Evolutionary conservation across 331 rosid species (phyloP).

Genomic region (Rosa hybrid): DNA sequence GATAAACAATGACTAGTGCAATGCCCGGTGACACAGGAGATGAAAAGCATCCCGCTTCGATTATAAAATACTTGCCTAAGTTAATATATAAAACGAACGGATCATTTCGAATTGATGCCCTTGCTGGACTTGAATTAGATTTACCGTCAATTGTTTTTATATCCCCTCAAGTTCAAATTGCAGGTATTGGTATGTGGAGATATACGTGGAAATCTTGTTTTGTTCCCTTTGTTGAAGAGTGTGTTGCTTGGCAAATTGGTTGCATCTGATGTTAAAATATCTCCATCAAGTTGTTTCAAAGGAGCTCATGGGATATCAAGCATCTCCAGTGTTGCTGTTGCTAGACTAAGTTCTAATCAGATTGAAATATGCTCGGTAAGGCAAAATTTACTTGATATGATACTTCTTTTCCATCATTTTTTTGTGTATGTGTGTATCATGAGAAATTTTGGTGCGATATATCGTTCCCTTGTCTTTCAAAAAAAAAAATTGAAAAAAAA

Average conservation of each 20-base stretch:
- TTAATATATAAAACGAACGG: background rate
- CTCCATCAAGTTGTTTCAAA: constrained; percentile 65
- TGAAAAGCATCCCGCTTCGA: background rate
- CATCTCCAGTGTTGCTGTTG: constrained; percentile 65
- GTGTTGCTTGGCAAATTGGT: constrained; percentile 36
- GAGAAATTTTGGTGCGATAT: background rate
- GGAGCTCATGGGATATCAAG: constrained; percentile 98
- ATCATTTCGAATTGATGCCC: background rate
- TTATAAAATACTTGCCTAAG: background rate
- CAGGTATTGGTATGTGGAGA: constrained; percentile 94
- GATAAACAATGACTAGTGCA: background rate
- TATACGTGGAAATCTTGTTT: constrained; percentile 82
- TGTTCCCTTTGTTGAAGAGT: constrained; percentile 65
- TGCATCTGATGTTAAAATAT: constrained; percentile 44
- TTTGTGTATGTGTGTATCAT: background rate
- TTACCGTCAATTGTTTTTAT: background rate
- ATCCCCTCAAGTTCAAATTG: constrained; percentile 11
- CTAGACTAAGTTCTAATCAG: constrained; percentile 43
- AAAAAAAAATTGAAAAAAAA: background rate
- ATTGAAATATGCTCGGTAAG: constrained; percentile 75
- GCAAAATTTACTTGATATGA: background rate
- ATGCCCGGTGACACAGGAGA: background rate
- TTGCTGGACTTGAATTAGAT: background rate
- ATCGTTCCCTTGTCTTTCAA: background rate
- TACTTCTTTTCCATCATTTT: background rate